Base-by-base conservation (phyloP, 1,139 yeast genomes). In the Geotrichum cucujoidarum region DNA sequence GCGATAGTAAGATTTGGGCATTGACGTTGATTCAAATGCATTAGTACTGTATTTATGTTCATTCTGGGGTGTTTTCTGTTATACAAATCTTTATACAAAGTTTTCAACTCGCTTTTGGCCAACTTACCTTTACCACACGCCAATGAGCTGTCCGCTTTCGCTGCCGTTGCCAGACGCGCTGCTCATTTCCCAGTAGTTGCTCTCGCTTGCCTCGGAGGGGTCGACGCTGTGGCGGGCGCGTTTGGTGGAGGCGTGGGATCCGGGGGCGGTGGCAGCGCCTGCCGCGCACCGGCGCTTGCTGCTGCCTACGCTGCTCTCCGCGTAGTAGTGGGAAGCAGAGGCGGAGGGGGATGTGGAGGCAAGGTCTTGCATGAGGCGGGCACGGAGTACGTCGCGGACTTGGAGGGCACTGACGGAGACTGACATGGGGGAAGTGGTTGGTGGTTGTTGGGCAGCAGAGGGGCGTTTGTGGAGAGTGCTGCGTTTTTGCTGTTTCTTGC, bases 41-140 rank as follows among this genome's bases (percentile, higher is more conserved):
- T n/a, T n/a, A n/a, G n/a, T n/a, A n/a, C n/a, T n/a, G n/a, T n/a
- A n/a, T n/a, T n/a, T n/a, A n/a, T n/a, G n/a, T n/a, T n/a, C n/a
- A n/a, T n/a, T n/a, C n/a, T n/a, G n/a, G n/a, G n/a, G n/a, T n/a
- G n/a, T n/a, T n/a, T n/a, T n/a, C n/a, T n/a, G n/a, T n/a, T n/a
- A n/a, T n/a, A n/a, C n/a, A n/a, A n/a, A n/a, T n/a, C n/a, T n/a
- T n/a, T n/a, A n/a, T n/a, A n/a, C n/a, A n/a, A n/a, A n/a, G n/a
- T n/a, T n/a, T n/a, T n/a, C n/a, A n/a, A n/a, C n/a, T n/a, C n/a
- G n/a, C n/a, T n/a, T n/a, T n/a, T n/a, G n/a, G n/a, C n/a, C n/a
- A n/a, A n/a, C n/a, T n/a, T n/a, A n/a, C n/a, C n/a, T 2, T 22
- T 35, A 45, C 45, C 45, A 45, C 7, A 45, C 49, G 2, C 49